Evolutionary conservation across 1,139 yeast species (phyloP).

Genomic region (Candida glucosophila): DNA sequence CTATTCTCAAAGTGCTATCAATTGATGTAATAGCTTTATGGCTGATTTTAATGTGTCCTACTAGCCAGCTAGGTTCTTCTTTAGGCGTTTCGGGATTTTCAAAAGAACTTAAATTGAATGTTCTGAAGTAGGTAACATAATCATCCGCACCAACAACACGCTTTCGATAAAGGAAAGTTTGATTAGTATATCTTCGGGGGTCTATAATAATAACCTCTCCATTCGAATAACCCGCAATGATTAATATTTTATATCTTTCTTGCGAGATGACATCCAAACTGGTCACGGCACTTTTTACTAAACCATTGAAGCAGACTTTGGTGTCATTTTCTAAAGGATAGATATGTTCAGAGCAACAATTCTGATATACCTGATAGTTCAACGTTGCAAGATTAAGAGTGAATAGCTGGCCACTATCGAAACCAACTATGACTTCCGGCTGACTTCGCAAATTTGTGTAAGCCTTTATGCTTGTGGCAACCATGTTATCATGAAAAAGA

Average conservation of each 20-base stretch:
- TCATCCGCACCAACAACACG: constrained; percentile 25
- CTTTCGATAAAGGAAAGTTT: constrained; percentile 16
- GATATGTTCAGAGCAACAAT: no score
- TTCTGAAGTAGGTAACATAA: constrained; percentile 29
- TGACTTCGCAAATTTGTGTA: constrained; percentile 13
- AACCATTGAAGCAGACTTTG: no score
- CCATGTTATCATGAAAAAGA: constrained; percentile 16
- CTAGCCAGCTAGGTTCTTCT: constrained; percentile 8
- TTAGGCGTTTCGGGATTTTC: constrained; percentile 4
- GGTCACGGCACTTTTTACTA: no score
- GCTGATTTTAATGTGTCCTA: constrained; percentile 57
- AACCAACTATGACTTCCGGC: constrained; percentile 26
- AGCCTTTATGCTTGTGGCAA: constrained; percentile 24
- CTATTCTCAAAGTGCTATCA: constrained; percentile 15
- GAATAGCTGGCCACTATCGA: constrained; percentile 27
- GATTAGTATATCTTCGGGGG: constrained; percentile 16
- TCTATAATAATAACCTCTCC: constrained; percentile 33
- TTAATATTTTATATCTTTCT: constrained; percentile 21
- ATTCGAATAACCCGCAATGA: constrained; percentile 32
- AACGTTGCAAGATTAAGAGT: constrained; percentile 21
- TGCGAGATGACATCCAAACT: constrained; percentile 24
- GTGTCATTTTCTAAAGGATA: no score
- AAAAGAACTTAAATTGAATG: constrained; percentile 29
- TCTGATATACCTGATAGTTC: constrained; percentile 20
- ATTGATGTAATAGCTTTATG: constrained; percentile 42